Base-by-base conservation (phyloP, 2,329 filamentous ascomycete species). In the Colletotrichum sp. region DNA sequence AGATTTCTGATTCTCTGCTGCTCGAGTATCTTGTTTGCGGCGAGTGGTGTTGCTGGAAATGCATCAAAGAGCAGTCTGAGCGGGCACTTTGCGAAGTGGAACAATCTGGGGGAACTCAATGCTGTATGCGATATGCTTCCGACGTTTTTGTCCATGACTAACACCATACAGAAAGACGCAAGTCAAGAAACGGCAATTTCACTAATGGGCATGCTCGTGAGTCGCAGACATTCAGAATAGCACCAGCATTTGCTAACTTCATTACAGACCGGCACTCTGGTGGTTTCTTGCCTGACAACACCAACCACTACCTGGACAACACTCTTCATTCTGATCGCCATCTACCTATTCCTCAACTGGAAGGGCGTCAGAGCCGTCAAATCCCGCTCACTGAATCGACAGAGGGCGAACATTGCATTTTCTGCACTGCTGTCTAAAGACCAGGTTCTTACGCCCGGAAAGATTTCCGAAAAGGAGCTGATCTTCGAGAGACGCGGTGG, bases 111-210 rank as follows among this genome's bases (percentile, higher is more conserved):
- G 21, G 74, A 76, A 32, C 49, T 76, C 2, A 76, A 76, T 3
- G 74, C 74, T 21, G 74, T 76, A 34, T 39, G 74, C 49, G 0
- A 6, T 0, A 0, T 16, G 28, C 28, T 4, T 1, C 16, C 2
- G 12, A 4, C 6, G 1, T 1, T 21, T 5, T 8, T 2, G 7
- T 24, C 2, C 0, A 1, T 12, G n/a, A 2, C 57, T 73, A 12
- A 73, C 5, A 32, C 5, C 3, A 5, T 16, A 8, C 15, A 76
- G 74, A 76, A 76, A 65, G 74, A 76, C 18, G 59, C 64, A 9
- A 76, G 74, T 28, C 74, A 76, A 65, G 74, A 76, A 36, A 76
- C 74, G 3, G 74, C 74, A 13, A 76, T 76, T 5, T 76, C 74
- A 21, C 7, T 76, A 0, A 74, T 76, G 59, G 74, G 74, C 34